Evolutionary conservation across 2,329 filamentous ascomycete species (phyloP), one percentile per base, ranked within the genome.

Genomic region (Pseudogymnoascus sp.): DNA sequence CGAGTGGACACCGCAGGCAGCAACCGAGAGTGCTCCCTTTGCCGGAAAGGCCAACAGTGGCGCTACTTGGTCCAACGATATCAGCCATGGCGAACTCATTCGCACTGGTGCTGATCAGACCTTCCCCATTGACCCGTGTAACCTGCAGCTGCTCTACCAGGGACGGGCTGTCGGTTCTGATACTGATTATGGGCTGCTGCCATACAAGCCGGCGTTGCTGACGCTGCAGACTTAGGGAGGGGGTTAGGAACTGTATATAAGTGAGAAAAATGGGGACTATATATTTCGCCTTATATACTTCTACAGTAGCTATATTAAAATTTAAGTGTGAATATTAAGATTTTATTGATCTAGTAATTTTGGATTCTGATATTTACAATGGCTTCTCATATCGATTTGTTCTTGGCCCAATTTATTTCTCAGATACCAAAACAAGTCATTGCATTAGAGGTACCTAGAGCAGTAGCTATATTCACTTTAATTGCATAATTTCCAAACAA

Each of bases 1-100:
- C 7, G 61, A 72, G 3, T 89, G 86, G 86, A 85, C 83, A 0
- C 67, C 79, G 9, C 81, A 87, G 68, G 83, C 85, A 1, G 76
- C 76, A 0, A 78, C 69, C 13, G 86, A 88, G 75, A 73, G 69
- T 67, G 75, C 73, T n/a, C 85, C 86, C 0, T 89, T 89, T 65
- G 85, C 85, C n/a, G 83, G 86, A 68, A 86, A 85, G 76, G 82
- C 79, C 29, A 88, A 88, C 75, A 86, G 80, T 60, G 85, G 83
- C 38, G 83, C 83, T 1, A 79, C 78, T 17, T 89, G 86, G 86
- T 87, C 85, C 56, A 83, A 87, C 71, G 84, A 87, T 65, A 87
- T 89, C 71, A 86, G 82, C 70, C 84, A 88, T 69, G 86, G 86
- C 37, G 86, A 88, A 65, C 71, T 88, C 42, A 70, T 88, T 63